Evolutionary conservation across 1,284 basidiomycete genomes (phyloP).

Genomic region (Pseudozyma hubeiensis): DNA sequence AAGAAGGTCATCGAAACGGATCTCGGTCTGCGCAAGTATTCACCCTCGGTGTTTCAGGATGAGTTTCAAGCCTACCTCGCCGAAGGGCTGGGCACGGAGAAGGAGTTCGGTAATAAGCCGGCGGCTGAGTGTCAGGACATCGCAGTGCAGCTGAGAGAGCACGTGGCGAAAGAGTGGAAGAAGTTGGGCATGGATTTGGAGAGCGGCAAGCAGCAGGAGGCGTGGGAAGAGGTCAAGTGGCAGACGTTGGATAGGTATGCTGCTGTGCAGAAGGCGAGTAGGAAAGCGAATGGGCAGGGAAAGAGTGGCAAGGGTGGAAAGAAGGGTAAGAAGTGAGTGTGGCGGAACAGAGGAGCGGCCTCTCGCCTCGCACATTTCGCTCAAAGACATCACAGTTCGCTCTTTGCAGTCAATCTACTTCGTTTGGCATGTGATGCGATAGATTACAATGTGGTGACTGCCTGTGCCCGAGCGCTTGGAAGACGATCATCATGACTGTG

Average conservation of each 20-base stretch:
- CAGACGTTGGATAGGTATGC: slow-evolving; percentile 42
- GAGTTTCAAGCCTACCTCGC: slow-evolving; percentile 65
- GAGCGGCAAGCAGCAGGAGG: slow-evolving; percentile 25
- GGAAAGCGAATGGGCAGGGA: slow-evolving; percentile 11
- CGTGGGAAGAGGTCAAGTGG: slow-evolving; percentile 48
- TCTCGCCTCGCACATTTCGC: no score
- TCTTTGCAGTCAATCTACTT: no score
- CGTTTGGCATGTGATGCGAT: no score
- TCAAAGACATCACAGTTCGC: no score
- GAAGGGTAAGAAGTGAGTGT: slow-evolving; percentile 32
- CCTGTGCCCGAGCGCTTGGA: no score
- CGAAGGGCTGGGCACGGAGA: slow-evolving; percentile 45
- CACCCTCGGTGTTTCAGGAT: slow-evolving; percentile 54
- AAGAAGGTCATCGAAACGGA: slow-evolving; percentile 57
- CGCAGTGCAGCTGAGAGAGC: slow-evolving; percentile 23
- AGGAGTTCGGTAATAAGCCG: slow-evolving; percentile 58
- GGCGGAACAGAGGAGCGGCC: no score
- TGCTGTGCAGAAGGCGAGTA: slow-evolving; percentile 33
- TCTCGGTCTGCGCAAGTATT: slow-evolving; percentile 59
- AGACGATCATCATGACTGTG: background rate
- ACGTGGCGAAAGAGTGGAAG: slow-evolving; percentile 38
- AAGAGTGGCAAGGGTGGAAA: slow-evolving; percentile 26
- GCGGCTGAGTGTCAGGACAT: slow-evolving; percentile 47
- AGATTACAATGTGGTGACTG: no score
- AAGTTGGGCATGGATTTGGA: slow-evolving; percentile 25